phyloP scores from a whole-genome alignment of 1,284 basidiomycete genomes.

The Exobasidium cylindrosporum region DNA sequence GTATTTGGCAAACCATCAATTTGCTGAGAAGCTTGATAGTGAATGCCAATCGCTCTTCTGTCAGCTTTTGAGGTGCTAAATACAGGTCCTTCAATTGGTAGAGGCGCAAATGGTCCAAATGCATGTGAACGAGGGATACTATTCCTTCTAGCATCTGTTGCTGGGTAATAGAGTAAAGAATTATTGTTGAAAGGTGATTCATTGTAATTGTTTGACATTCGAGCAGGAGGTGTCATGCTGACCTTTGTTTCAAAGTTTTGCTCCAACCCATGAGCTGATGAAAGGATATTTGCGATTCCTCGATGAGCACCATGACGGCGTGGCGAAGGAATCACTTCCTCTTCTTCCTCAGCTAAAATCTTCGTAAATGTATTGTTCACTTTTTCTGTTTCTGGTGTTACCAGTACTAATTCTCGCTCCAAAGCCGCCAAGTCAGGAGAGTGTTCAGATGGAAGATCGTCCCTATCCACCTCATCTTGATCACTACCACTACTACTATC shows the following conservation, averaged over 20 bases:
- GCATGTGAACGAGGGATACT: conserved; percentile 31
- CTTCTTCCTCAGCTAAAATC: not conserved
- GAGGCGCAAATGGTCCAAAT: conserved; percentile 28
- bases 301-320: not conserved
- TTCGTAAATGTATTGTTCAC: not conserved
- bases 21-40: not conserved
- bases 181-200: conserved; percentile 28
- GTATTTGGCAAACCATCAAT: not conserved
- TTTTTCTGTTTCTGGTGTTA: not conserved
- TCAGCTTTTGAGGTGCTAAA: not conserved
- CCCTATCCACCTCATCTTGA: not conserved
- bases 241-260: conserved; percentile 18
- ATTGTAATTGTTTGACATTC: conserved; percentile 22
- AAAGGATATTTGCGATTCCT: not conserved
- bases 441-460: not conserved
- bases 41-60: not conserved
- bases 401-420: not conserved
- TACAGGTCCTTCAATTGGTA: not conserved
- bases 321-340: not conserved
- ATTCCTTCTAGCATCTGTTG: conserved; percentile 22
- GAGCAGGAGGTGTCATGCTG: conserved; percentile 41
- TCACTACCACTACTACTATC: conserved; percentile 6
- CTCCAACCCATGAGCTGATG: conserved; percentile 1
- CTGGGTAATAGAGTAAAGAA: conserved; percentile 15
- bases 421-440: not conserved